Evolutionary conservation across 352 stramenopile species (phyloP), one percentile per base, ranked within the genome.

Genomic region (Phytophthora syringae): DNA sequence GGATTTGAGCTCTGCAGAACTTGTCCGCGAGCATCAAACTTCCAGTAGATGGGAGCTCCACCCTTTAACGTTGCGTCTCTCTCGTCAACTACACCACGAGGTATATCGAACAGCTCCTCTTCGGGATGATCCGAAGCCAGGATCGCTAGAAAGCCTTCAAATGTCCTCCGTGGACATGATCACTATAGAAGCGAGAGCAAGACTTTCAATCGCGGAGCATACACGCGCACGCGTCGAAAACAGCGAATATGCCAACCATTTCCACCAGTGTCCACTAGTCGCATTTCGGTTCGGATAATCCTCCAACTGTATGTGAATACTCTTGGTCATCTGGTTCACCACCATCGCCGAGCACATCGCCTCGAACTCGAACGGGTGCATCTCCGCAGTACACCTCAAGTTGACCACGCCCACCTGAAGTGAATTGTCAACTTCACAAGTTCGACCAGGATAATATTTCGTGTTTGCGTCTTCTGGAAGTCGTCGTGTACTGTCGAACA

Each of bases 341-440:
- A 45, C 44, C 25, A 68, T 62, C 5, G 30, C 60, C n/a, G 60
- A 68, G 28, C 43, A 63, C 36, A 68, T 16, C 7, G 43, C 32
- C 15, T 68, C 60, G 11, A 61, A 25, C 2, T 51, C 18, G 16
- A 13, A 24, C 37, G 15, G 30, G 20, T 12, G 16, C 43, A 40
- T 52, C 16, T 44, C 47, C 6, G 12, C 9, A 11, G 15, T 32
- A 18, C 60, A 67, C 10, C 51, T 32, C 13, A 45, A n/a, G 9
- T 60, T 24, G 5, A 67, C 18, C 5, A 36, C 39, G 1, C 39
- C 48, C 16, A 60, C 12, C 37, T 59, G 49, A 2, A n/a, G n/a
- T n/a, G n/a, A n/a, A n/a, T n/a, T n/a, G n/a, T n/a, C n/a, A n/a
- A n/a, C n/a, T n/a, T n/a, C 57, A 39, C n/a, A 25, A 27, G 28